Conservation (phyloP, 305 asterid species). For the Solanum hybrid region DNA sequence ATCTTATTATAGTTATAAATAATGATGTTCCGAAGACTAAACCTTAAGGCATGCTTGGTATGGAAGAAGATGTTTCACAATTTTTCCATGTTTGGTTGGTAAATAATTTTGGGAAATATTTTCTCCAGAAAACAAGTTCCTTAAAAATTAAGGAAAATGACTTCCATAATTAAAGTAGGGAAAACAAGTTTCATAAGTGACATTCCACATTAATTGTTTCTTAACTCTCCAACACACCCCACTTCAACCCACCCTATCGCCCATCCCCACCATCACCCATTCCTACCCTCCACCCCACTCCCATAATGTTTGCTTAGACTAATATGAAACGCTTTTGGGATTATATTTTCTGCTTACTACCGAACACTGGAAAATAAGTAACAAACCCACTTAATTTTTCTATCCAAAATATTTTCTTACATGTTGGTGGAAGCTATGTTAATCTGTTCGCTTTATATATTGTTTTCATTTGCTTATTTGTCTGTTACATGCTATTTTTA, state of each 20-base stretch:
- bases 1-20: not conserved
- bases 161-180: not conserved
- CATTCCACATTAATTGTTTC: not conserved
- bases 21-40: not conserved
- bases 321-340: not conserved
- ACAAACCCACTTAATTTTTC: not conserved
- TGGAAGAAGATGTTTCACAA: not conserved
- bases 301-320: not conserved
- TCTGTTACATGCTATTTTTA: slow-evolving; percentile 25
- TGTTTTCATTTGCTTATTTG: slow-evolving; percentile 3
- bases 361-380: not conserved
- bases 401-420: not conserved
- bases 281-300: not conserved
- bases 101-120: not conserved
- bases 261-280: not conserved
- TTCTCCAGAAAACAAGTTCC: not conserved
- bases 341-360: not conserved
- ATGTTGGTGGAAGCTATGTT: not conserved
- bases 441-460: not conserved
- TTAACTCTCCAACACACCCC: not conserved
- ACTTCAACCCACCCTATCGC: not conserved
- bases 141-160: not conserved
- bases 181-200: not conserved
- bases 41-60: not conserved
- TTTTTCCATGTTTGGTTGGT: not conserved